Evolutionary conservation across 1,284 basidiomycete genomes (phyloP), one percentile per base, ranked within the genome.

Genomic region (Microstroma glucosiphilum): DNA sequence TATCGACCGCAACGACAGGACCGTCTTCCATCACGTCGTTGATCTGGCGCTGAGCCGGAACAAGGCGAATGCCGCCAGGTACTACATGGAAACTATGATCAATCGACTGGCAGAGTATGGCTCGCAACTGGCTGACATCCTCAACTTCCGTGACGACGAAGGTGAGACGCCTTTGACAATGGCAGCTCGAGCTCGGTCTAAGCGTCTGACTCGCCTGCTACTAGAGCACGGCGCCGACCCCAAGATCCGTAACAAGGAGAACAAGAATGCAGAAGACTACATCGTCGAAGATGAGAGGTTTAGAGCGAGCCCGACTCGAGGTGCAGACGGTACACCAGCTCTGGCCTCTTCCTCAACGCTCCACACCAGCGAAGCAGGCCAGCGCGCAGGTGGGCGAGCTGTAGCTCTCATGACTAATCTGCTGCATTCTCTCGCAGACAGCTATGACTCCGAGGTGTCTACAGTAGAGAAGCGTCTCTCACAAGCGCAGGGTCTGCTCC

Each of bases 91-190:
- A 82, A 96, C 92, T 1, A 89, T 98, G 60, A 84, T 98, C 61
- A 85, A 84, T 55, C 86, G 93, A 51, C 84, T 99, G 19, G 84
- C 89, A n/a, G 92, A 96, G 77, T 99, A 92, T 80, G 93, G 94
- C 1, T 89, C 90, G 72, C 96, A 99, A 80, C 83, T 99, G 17
- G 91, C 92, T 42, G 96, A 99, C 78, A 92, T 99, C 57, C 91
- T 99, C 81, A 99, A 99, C 79, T 98, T 98, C 80, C 96, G 96
- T 80, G 96, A 98, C 79, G 92, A 97, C 78, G 96, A 99, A 71
- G 94, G 94, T 40, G 96, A 99, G 82, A 97, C 96, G 13, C 92
- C 96, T 11, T 82, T 99, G 63, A 98, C 96, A 0, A 87, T 99
- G 84, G 94, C 96, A 25, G 96, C 96, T 6, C 85, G 96, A 42